Evolutionary conservation across 169 alveolate genomes (phyloP).

Genomic region (Cytauxzoon felis): DNA sequence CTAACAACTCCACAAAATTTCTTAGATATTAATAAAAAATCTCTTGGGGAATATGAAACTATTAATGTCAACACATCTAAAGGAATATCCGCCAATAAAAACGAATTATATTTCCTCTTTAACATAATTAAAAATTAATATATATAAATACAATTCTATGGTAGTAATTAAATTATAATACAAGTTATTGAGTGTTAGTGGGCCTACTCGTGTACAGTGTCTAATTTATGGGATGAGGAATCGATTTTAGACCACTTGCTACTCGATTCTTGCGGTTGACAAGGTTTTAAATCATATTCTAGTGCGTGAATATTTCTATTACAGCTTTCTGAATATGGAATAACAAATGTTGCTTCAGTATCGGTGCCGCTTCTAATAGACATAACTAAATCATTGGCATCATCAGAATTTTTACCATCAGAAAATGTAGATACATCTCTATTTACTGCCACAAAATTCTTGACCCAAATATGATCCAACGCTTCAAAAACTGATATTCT

Average conservation of each 20-base stretch:
- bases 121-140: no score
- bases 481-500: slow-evolving; percentile 80
- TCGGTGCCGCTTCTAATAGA: slow-evolving; percentile 45
- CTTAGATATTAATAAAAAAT: neutral
- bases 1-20: neutral
- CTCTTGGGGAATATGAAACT: slow-evolving; percentile 22
- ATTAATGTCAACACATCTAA: neutral
- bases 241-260: neutral
- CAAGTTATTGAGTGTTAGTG: neutral
- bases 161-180: neutral
- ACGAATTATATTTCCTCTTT: neutral
- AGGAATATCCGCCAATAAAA: slow-evolving; percentile 7
- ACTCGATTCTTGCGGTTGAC: neutral
- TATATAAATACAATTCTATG: neutral
- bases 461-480: slow-evolving; percentile 82
- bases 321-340: slow-evolving; percentile 55
- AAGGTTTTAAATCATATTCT: slow-evolving; percentile 1
- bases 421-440: slow-evolving; percentile 59
- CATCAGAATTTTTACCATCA: slow-evolving; percentile 8
- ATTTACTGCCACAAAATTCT: slow-evolving; percentile 80
- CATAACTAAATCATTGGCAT: slow-evolving; percentile 13
- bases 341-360: slow-evolving; percentile 58
- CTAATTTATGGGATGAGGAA: neutral
- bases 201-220: neutral
- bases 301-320: slow-evolving; percentile 35